Evolutionary conservation across 208 protist genomes (phyloP).

Genomic region (Trypanosomatidae sp.): DNA sequence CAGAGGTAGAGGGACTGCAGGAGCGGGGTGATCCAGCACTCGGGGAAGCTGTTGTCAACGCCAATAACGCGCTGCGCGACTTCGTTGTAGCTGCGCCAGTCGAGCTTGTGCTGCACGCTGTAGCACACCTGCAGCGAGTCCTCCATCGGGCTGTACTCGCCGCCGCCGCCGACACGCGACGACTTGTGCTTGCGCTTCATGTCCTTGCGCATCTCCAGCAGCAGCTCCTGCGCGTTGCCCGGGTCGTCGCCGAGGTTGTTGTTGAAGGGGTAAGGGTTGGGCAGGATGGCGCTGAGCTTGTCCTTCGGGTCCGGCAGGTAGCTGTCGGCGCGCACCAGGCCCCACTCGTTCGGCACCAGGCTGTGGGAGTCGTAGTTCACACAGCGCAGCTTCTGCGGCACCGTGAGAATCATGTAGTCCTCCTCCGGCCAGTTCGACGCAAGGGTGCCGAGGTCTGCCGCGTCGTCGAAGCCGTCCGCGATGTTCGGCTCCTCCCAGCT

Average conservation of each 20-base stretch:
- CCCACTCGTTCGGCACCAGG: conserved; percentile 70
- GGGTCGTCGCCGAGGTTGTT: conserved; percentile 78
- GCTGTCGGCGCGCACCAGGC: conserved; percentile 69
- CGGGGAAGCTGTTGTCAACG: conserved; percentile 88
- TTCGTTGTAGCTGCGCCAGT: conserved; percentile 84
- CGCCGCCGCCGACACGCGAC: conserved; percentile 39
- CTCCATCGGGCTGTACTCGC: conserved; percentile 80
- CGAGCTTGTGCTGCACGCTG: conserved; percentile 70
- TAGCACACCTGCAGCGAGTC: conserved; percentile 84
- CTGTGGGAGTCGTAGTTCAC: conserved; percentile 52
- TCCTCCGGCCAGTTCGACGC: conserved; percentile 85
- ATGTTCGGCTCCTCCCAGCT: conserved; percentile 75
- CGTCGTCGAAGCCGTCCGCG: conserved; percentile 73
- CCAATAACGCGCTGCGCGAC: conserved; percentile 77
- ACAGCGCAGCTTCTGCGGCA: conserved; percentile 76
- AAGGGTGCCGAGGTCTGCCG: conserved; percentile 39
- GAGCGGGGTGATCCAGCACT: conserved; percentile 86
- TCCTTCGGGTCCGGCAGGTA: conserved; percentile 86
- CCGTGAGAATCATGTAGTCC: conserved; percentile 89
- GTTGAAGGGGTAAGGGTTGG: conserved; percentile 90
- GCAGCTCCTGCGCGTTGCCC: conserved; percentile 55
- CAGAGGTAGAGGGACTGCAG: conserved; percentile 88
- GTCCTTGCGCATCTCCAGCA: conserved; percentile 81
- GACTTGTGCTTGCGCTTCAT: conserved; percentile 67
- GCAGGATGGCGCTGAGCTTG: conserved; percentile 72